Evolutionary conservation across 176 grass and related monocot genomes (phyloP), one percentile per base, ranked within the genome.

Genomic region (Pharus latifolius): DNA sequence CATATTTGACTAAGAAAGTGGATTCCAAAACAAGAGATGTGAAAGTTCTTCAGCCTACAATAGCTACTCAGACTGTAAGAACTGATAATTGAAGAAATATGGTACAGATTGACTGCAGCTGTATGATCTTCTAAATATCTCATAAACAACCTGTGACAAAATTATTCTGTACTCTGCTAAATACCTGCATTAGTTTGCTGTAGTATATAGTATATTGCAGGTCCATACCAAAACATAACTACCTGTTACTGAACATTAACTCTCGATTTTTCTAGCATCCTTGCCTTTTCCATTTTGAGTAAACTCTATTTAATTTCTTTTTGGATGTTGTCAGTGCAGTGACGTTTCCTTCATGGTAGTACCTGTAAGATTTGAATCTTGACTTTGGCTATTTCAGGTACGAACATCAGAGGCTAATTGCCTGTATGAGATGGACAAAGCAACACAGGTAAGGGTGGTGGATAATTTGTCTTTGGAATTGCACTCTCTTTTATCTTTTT

Each of bases 31-130:
- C 81, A 41, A 92, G 86, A 87, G 89, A 97, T 72, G 78, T 90
- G n/a, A 97, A 70, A 80, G 66, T 97, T 78, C 89, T 97, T 51
- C 94, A 92, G 57, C 94, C 94, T 56, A 92, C 89, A 17, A 97
- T 97, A 80, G 94, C 94, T 58, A 97, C 94, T 67, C 94, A 90
- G 73, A 90, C 61, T 47, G 89, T 92, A 83, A 97, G 80, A 79
- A 18, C 17, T 41, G 29, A 24, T n/a, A 59, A 40, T 53, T 53
- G 18, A 42, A 67, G 32, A 50, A 42, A 25, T 50, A 18, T 19
- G 67, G 58, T 3, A 30, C 25, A 50, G 25, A 12, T 31, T 38
- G 15, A 81, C 25, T 51, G 2, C 31, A 41, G 32, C 8, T 37
- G 27, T 17, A 57, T 58, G n/a, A 52, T 52, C 11, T 61, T 61